Evolutionary conservation across 495 filamentous ascomycete species (phyloP).

Genomic region (Parathielavia hyrcaniae): DNA sequence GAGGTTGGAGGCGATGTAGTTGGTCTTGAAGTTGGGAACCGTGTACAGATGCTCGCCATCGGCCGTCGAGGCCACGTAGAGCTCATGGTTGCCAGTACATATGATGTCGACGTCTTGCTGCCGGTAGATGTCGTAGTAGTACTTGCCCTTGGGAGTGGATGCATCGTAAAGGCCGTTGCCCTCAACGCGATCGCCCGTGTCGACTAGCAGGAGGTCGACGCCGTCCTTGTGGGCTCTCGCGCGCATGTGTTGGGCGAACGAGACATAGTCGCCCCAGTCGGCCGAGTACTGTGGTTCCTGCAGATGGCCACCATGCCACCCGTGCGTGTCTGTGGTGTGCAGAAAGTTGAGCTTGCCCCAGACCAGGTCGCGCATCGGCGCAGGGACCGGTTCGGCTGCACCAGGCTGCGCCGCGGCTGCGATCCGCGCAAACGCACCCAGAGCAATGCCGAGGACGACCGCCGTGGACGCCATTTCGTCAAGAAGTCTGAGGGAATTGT

Average conservation of each 20-base stretch:
- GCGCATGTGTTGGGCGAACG: constrained; percentile 77
- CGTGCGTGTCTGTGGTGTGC: constrained; percentile 90
- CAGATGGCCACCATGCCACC: constrained; percentile 91
- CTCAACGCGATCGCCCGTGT: constrained; percentile 91
- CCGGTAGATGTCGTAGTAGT: constrained; percentile 76
- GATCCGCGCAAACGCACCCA: constrained; percentile 31
- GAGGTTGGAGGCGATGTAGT: constrained; percentile 84
- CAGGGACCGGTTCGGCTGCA: constrained; percentile 69
- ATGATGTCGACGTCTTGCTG: constrained; percentile 79
- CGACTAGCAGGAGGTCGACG: constrained; percentile 78
- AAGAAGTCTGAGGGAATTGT: neutral
- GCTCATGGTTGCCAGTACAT: constrained; percentile 89
- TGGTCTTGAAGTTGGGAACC: constrained; percentile 68
- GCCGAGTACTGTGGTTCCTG: constrained; percentile 91
- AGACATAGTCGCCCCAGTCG: constrained; percentile 97
- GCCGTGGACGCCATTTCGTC: constrained; percentile 18
- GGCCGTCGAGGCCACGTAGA: constrained; percentile 75
- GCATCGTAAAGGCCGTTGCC: constrained; percentile 96
- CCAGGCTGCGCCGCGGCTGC: constrained; percentile 63
- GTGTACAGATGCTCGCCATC: constrained; percentile 68
- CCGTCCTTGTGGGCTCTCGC: constrained; percentile 68
- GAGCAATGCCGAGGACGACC: constrained; percentile 21
- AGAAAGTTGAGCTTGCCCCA: constrained; percentile 95
- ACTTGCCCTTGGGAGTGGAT: constrained; percentile 78
- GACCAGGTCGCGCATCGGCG: constrained; percentile 71